Percentiles rank a stretch among this genome's conserved stretches.
These are phyloP conservation scores for Thielaviopsis euricoi DNA, from an alignment of 2,329 filamentous ascomycete species.

Conservation along the genomic window DNA sequence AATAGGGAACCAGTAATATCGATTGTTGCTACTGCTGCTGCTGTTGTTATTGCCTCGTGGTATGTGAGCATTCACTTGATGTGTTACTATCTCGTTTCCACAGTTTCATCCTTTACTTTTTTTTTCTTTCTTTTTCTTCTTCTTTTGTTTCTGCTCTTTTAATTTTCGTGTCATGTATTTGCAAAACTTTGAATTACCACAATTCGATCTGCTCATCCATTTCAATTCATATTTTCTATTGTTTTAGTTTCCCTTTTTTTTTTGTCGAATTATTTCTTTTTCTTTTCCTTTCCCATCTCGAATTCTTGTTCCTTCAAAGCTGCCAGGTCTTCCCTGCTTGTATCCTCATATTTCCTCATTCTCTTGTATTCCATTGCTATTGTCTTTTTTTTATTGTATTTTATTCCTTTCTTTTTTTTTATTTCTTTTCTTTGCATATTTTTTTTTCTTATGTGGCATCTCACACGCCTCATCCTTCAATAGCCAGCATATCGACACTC, in stretches of 20 bases:
- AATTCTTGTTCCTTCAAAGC: neutral
- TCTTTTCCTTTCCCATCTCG: neutral
- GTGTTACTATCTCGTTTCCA: neutral
- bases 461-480: neutral
- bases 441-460: neutral
- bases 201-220: neutral
- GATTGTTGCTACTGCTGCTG: no score
- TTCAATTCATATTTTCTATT: no score
- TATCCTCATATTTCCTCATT: neutral
- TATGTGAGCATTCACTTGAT: no score
- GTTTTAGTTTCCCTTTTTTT: neutral
- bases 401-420: conserved; percentile 1
- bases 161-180: neutral
- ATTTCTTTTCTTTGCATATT: neutral
- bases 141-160: neutral
- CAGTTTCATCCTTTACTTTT: conserved; percentile 1
- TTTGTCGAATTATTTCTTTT: conserved; percentile 1
- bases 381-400: no score
- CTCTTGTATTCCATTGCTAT: neutral
- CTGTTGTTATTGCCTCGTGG: neutral
- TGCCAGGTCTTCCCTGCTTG: neutral
- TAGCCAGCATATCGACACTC: neutral
- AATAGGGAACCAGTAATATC: no score
- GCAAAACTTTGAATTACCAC: neutral
- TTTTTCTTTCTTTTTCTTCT: neutral